Evolutionary conservation across 768 basidiomycete species (phyloP).

Genomic region (Kwoniella europaea): DNA sequence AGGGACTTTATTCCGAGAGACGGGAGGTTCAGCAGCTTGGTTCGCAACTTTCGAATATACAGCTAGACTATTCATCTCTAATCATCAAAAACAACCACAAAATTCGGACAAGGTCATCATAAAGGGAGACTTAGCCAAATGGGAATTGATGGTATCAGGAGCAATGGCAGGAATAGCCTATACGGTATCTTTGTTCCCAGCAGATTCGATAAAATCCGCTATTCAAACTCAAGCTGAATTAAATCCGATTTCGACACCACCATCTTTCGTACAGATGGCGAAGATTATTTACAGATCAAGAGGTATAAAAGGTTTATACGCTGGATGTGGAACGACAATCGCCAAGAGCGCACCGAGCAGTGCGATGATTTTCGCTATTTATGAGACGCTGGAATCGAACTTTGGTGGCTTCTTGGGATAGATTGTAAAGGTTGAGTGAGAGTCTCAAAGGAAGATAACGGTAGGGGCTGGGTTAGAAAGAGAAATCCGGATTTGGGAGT

Average conservation of each 20-base stretch:
- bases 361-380: constrained; percentile 90
- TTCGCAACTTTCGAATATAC: constrained; percentile 85
- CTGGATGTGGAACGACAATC: constrained; percentile 90
- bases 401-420: constrained; percentile 60
- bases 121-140: constrained; percentile 67
- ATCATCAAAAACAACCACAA: constrained; percentile 56
- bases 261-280: constrained; percentile 60
- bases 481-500: too few species aligned
- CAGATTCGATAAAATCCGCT: constrained; percentile 90
- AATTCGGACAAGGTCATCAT: constrained; percentile 32
- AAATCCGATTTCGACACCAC: constrained; percentile 26
- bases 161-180: constrained; percentile 84
- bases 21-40: constrained; percentile 89
- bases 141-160: constrained; percentile 84
- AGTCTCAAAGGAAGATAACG: too few species aligned
- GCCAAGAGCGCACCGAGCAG: constrained; percentile 83
- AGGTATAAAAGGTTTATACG: constrained; percentile 79
- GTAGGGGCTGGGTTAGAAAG: too few species aligned
- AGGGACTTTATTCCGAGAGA: constrained; percentile 89
- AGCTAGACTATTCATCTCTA: constrained; percentile 66
- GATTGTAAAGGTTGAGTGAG: background rate
- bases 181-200: constrained; percentile 89
- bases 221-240: constrained; percentile 94
- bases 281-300: constrained; percentile 73
- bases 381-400: constrained; percentile 71